These are phyloP conservation scores for Hsuehochloa calcarea DNA, from an alignment of 176 grass and related monocot species.

Conservation along the genomic window DNA sequence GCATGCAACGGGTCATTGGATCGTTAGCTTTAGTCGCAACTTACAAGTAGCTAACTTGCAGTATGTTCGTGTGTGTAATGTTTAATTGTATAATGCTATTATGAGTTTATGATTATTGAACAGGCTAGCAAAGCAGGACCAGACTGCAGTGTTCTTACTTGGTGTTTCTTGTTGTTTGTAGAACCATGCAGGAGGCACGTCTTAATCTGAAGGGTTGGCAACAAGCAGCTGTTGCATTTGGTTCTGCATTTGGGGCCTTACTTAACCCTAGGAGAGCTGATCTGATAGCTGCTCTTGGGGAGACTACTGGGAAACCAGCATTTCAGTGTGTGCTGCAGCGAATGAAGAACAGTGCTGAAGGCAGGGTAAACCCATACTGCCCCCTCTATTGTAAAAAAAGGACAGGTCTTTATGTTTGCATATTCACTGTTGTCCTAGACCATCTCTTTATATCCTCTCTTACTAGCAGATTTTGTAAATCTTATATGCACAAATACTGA, in stretches of 20 bases:
- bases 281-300: slow-evolving; percentile 89
- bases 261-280: slow-evolving; percentile 91
- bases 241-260: slow-evolving; percentile 81
- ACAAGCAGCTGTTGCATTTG: slow-evolving; percentile 80
- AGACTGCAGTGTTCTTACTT: not conserved
- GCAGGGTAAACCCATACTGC: slow-evolving; percentile 50
- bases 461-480: slow-evolving; percentile 11
- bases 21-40: not conserved
- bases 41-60: not conserved
- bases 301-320: slow-evolving; percentile 83
- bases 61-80: not conserved
- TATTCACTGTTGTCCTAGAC: not conserved
- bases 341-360: slow-evolving; percentile 85
- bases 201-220: slow-evolving; percentile 88
- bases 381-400: not conserved
- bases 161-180: not conserved
- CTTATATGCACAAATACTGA: not conserved
- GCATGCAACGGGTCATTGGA: not conserved
- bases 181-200: slow-evolving; percentile 59
- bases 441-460: not conserved
- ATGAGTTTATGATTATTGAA: not conserved
- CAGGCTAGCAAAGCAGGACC: not conserved
- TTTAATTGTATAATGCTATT: not conserved
- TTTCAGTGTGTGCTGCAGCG: slow-evolving; percentile 68
- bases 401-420: not conserved